Conservation (phyloP, 2,329 filamentous ascomycete genomes). For the Venturia carpophila region DNA sequence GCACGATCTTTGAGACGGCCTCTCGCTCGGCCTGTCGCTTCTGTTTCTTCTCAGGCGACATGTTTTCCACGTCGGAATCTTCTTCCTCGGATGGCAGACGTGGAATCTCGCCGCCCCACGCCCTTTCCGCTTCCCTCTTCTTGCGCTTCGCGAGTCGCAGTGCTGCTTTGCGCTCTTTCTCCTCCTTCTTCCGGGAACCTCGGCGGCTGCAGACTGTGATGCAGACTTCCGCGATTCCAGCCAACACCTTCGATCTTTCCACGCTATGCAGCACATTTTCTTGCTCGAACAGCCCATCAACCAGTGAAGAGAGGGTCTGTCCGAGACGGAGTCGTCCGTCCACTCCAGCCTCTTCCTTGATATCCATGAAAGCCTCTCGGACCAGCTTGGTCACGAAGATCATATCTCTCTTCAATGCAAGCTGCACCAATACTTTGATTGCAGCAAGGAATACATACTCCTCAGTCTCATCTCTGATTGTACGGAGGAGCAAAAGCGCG, state of each 20-base stretch:
- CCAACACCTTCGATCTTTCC: conserved; percentile 33
- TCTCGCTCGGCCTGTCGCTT: conserved; percentile 31
- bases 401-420: conserved; percentile 47
- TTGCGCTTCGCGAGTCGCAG: conserved; percentile 42
- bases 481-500: conserved; percentile 56
- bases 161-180: conserved; percentile 48
- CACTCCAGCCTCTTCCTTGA: conserved; percentile 44
- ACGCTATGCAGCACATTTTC: conserved; percentile 14
- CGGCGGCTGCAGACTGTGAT: conserved; percentile 58
- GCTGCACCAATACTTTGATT: conserved; percentile 55
- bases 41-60: conserved; percentile 26
- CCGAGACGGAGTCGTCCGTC: conserved; percentile 62
- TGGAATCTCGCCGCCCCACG: conserved; percentile 46
- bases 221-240: conserved; percentile 49
- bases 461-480: conserved; percentile 57
- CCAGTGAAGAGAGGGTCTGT: conserved; percentile 57
- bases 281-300: conserved; percentile 45
- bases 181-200: conserved; percentile 52
- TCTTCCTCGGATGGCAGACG: conserved; percentile 23
- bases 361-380: conserved; percentile 59
- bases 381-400: conserved; percentile 52
- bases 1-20: conserved; percentile 52
- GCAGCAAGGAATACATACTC: conserved; percentile 65
- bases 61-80: conserved; percentile 25
- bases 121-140: conserved; percentile 42